Percentiles rank a stretch among this genome's conserved stretches.
Conservation (phyloP, 73 alveolate genomes). For the Uronychia binucleata region DNA sequence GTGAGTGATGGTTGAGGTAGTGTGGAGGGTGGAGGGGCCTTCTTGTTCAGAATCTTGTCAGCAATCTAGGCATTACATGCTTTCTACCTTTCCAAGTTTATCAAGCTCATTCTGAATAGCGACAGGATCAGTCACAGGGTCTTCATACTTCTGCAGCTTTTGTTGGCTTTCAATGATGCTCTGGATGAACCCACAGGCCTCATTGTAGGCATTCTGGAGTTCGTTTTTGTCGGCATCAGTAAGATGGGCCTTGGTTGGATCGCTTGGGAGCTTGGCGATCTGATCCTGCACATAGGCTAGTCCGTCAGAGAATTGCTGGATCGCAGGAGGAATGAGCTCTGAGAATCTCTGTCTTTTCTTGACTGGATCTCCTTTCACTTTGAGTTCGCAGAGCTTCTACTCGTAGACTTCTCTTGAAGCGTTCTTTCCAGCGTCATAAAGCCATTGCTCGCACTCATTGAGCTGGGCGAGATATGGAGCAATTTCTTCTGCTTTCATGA, state of each 20-base stretch:
- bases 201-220: conserved; percentile 29
- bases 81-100: conserved; percentile 12
- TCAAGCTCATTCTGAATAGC: conserved; percentile 5
- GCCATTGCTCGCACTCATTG: conserved; percentile 71
- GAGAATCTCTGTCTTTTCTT: conserved; percentile 55
- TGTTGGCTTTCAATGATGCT: not conserved
- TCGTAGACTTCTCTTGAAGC: conserved; percentile 60
- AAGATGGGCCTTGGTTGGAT: conserved; percentile 28
- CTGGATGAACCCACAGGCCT: conserved; percentile 11
- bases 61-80: not conserved
- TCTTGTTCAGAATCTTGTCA: conserved; percentile 29
- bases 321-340: conserved; percentile 41
- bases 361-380: conserved; percentile 64
- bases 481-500: conserved; percentile 20
- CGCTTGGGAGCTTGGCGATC: conserved; percentile 24
- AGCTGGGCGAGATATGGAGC: conserved; percentile 27
- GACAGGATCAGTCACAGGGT: conserved; percentile 6
- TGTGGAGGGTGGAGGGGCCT: conserved; percentile 29
- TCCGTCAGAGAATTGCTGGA: conserved; percentile 22
- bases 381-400: conserved; percentile 56
- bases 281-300: conserved; percentile 21
- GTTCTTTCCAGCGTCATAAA: conserved; percentile 80
- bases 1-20: not conserved
- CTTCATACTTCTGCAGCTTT: conserved; percentile 4
- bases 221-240: conserved; percentile 48